phyloP scores from a whole-genome alignment of 2,329 filamentous ascomycete genomes.

The Exophiala viscosa region DNA sequence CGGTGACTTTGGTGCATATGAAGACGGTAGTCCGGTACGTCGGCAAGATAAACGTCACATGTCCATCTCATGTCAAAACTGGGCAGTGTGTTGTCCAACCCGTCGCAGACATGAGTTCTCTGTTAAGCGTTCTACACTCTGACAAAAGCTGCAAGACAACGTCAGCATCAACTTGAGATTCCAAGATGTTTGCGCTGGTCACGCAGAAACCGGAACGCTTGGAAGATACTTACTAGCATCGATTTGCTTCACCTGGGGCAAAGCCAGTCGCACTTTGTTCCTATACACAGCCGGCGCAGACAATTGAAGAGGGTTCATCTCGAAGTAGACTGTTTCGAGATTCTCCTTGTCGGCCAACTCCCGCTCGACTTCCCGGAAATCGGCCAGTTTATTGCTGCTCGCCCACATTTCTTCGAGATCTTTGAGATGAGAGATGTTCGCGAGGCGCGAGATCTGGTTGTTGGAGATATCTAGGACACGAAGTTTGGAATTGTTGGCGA shows the following conservation, averaged over 20 bases:
- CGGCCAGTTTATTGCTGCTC: conserved; percentile 75
- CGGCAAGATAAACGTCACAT: no score
- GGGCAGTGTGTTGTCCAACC: no score
- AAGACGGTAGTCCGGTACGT: no score
- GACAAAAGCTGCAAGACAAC: conserved; percentile 28
- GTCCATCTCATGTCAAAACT: no score
- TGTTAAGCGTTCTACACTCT: no score
- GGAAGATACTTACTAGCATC: conserved; percentile 77
- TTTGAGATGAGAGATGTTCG: conserved; percentile 64
- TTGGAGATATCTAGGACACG: conserved; percentile 83
- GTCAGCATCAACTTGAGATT: neutral
- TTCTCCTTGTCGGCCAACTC: conserved; percentile 73
- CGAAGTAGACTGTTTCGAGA: conserved; percentile 89
- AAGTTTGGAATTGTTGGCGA: conserved; percentile 65
- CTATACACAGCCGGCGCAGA: conserved; percentile 78
- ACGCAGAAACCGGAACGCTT: neutral
- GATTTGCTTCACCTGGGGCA: conserved; percentile 88
- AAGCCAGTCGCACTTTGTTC: conserved; percentile 83
- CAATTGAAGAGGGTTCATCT: conserved; percentile 85
- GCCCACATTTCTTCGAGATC: conserved; percentile 91
- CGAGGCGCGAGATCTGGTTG: conserved; percentile 74
- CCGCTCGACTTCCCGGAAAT: conserved; percentile 76
- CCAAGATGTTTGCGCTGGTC: neutral
- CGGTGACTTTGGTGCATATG: no score
- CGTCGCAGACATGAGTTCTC: no score